These are phyloP conservation scores for Stachybotrys elegans DNA, from an alignment of 2,329 filamentous ascomycete species.

Conservation along the genomic window DNA sequence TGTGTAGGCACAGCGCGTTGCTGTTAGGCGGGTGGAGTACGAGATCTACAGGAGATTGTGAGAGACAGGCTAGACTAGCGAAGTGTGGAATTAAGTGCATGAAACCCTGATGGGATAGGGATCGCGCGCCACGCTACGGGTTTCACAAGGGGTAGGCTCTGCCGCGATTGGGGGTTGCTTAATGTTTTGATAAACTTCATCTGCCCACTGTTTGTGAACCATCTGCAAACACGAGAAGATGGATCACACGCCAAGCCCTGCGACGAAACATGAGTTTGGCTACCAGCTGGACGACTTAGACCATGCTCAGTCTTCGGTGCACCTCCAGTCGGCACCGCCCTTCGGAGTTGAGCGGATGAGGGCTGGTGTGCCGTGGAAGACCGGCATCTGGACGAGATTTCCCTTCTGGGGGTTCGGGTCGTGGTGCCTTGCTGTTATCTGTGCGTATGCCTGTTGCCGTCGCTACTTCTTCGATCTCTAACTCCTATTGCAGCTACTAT, in stretches of 20 bases:
- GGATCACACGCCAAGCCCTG: not conserved
- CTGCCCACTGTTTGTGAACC: too few species aligned
- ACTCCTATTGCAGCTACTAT: slow-evolving; percentile 4
- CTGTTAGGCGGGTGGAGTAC: too few species aligned
- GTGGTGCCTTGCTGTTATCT: not conserved
- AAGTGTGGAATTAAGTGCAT: too few species aligned
- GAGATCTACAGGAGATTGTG: too few species aligned
- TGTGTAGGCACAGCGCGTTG: too few species aligned
- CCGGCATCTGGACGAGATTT: not conserved
- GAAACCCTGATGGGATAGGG: too few species aligned
- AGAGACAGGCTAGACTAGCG: too few species aligned
- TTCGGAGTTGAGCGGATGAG: not conserved
- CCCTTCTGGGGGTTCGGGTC: not conserved
- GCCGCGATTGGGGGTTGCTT: too few species aligned
- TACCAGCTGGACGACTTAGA: not conserved
- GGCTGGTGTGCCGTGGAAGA: not conserved
- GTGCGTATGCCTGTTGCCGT: not conserved
- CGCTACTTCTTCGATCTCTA: not conserved
- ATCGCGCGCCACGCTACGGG: too few species aligned
- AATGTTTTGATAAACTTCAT: too few species aligned
- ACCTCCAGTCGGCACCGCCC: not conserved
- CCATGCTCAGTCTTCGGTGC: not conserved
- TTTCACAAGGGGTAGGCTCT: too few species aligned
- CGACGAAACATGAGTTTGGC: not conserved
- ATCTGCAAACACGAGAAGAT: too few species aligned